Evolutionary conservation across 179 eudicot species (phyloP).

Genomic region (Gypsophila paniculata): DNA sequence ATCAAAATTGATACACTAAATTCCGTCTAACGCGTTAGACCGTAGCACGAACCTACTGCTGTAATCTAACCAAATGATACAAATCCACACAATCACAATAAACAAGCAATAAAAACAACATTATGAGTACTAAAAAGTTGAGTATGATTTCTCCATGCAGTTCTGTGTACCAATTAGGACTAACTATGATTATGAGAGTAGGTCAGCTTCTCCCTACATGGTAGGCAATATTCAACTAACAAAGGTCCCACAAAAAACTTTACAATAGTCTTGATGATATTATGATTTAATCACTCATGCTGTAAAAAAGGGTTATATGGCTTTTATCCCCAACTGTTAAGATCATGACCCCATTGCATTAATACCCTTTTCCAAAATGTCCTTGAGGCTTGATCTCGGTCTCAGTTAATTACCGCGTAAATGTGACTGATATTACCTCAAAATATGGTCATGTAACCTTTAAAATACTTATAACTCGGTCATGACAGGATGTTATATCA

Average conservation of each 20-base stretch:
- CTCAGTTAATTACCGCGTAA: not conserved
- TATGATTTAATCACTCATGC: constrained; percentile 21
- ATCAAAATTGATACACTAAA: too few relatives aligned
- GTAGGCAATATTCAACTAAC: constrained; percentile 33
- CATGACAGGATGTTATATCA: not conserved
- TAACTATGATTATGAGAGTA: constrained; percentile 17
- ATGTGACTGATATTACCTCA: too few relatives aligned
- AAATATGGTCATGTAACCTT: too few relatives aligned
- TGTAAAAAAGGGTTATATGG: constrained; percentile 5
- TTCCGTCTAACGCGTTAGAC: too few relatives aligned
- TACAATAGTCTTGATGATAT: constrained; percentile 20
- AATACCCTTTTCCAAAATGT: not conserved
- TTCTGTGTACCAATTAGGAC: not conserved
- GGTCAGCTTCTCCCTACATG: constrained; percentile 27
- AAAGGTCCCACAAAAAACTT: constrained; percentile 16
- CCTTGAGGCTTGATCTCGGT: not conserved
- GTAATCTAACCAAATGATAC: not conserved
- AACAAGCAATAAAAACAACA: not conserved
- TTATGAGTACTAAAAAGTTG: not conserved
- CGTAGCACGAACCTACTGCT: too few relatives aligned
- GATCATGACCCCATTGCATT: constrained; percentile 20
- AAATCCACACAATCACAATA: not conserved
- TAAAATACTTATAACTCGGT: too few relatives aligned
- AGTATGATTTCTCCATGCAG: not conserved
- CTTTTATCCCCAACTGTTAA: constrained; percentile 24